Evolutionary conservation across 2,329 filamentous ascomycete species (phyloP).

Genomic region (Talaromyces sp.): DNA sequence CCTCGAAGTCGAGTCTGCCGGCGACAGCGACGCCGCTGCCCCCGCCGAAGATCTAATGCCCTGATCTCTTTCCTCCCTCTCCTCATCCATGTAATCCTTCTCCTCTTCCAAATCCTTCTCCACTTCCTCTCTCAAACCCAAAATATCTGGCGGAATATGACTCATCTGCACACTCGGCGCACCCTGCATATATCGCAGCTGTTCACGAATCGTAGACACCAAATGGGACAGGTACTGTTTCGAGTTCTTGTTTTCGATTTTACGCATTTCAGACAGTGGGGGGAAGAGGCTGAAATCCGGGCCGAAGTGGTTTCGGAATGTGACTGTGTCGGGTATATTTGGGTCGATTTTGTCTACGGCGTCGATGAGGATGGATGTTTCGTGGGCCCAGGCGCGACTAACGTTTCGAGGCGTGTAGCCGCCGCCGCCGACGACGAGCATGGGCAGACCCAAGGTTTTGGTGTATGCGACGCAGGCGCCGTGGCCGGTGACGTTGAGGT

Average conservation of each 20-base stretch:
- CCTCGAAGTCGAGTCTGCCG: constrained; percentile 13
- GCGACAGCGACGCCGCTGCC: neutral
- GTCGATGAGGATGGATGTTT: constrained; percentile 85
- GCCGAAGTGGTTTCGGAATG: constrained; percentile 84
- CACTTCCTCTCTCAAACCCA: constrained; percentile 50
- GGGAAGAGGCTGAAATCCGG: constrained; percentile 86
- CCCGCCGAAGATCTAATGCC: constrained; percentile 16
- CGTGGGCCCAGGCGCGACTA: constrained; percentile 92
- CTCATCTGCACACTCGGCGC: constrained; percentile 86
- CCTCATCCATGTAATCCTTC: constrained; percentile 36
- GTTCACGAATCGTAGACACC: constrained; percentile 74
- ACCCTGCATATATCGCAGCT: constrained; percentile 77
- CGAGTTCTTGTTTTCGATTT: constrained; percentile 73
- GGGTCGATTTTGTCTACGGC: constrained; percentile 67
- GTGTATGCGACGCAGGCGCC: constrained; percentile 86
- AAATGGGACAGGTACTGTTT: constrained; percentile 72
- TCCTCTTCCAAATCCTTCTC: constrained; percentile 48
- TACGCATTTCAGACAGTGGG: constrained; percentile 68
- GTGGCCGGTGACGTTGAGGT: constrained; percentile 92
- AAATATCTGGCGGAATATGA: constrained; percentile 73
- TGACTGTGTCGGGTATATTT: constrained; percentile 73
- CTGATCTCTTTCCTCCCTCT: constrained; percentile 39
- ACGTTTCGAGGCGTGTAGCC: constrained; percentile 97
- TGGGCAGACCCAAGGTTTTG: constrained; percentile 73
- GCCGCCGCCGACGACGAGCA: constrained; percentile 89